Percentiles rank a stretch among this genome's conserved stretches.
Conservation (phyloP, 2,329 filamentous ascomycete species). For the Botrytis galanthina region DNA sequence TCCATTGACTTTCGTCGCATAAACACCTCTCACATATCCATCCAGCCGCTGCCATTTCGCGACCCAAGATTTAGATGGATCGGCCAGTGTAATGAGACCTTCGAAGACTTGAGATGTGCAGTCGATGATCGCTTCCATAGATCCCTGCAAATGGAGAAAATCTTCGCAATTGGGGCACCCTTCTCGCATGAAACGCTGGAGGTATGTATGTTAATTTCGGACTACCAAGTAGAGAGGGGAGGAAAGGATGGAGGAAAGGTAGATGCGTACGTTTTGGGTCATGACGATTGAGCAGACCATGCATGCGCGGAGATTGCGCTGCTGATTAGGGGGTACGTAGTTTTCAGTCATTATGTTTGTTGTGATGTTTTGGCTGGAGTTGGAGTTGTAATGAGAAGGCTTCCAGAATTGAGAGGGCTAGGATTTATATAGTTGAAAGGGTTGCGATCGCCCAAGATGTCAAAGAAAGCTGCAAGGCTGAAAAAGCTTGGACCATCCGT, state of each 20-base stretch:
- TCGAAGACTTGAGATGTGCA: slow-evolving; percentile 97
- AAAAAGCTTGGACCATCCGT: slow-evolving; percentile 11
- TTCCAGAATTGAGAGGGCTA: background rate
- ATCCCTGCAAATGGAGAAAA: slow-evolving; percentile 78
- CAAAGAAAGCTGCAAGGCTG: slow-evolving; percentile 19
- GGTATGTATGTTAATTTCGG: slow-evolving; percentile 20
- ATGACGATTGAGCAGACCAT: slow-evolving; percentile 98
- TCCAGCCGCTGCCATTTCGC: slow-evolving; percentile 95
- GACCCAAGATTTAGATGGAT: slow-evolving; percentile 87
- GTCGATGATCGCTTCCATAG: slow-evolving; percentile 77
- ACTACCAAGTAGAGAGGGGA: slow-evolving; percentile 4
- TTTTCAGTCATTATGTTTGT: slow-evolving; percentile 46
- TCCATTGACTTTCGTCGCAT: slow-evolving; percentile 92
- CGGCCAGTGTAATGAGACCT: slow-evolving; percentile 79
- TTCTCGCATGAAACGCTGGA: slow-evolving; percentile 75
- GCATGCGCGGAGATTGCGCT: slow-evolving; percentile 88
- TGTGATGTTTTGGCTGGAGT: background rate
- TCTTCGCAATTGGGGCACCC: slow-evolving; percentile 97
- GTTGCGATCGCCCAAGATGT: background rate
- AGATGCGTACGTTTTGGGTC: slow-evolving; percentile 62
- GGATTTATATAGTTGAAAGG: background rate
- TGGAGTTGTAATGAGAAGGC: background rate
- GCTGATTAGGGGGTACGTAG: slow-evolving; percentile 71
- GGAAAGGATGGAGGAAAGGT: background rate
- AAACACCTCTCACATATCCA: slow-evolving; percentile 82